Conservation (phyloP, 2,329 filamentous ascomycete species). For the Ceratocystis eucalypticola region DNA sequence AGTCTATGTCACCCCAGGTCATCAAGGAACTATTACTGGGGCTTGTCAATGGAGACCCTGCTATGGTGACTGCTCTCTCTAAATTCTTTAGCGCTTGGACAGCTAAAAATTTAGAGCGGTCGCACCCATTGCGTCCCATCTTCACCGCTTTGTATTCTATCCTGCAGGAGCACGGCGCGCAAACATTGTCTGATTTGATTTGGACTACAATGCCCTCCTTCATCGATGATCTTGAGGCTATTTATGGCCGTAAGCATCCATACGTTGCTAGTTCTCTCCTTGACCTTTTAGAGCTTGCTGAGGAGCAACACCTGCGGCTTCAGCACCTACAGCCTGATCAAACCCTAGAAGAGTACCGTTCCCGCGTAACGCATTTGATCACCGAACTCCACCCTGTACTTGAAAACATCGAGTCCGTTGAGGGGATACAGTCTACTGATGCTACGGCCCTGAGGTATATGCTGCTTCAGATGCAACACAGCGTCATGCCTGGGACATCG, state of each 20-base stretch:
- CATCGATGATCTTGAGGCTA: slow-evolving; percentile 33
- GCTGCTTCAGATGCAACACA: slow-evolving; percentile 30
- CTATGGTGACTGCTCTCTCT: slow-evolving; percentile 34
- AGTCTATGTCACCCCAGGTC: slow-evolving; percentile 32
- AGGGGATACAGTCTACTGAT: slow-evolving; percentile 27
- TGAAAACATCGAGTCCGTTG: slow-evolving; percentile 27
- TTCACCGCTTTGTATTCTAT: slow-evolving; percentile 33
- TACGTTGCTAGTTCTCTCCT: slow-evolving; percentile 29
- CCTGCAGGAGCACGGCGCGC: slow-evolving; percentile 33
- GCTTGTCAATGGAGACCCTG: slow-evolving; percentile 33
- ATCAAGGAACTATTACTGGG: slow-evolving; percentile 33
- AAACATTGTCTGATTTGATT: slow-evolving; percentile 32
- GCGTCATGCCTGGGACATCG: slow-evolving; percentile 26
- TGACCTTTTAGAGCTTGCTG: slow-evolving; percentile 15
- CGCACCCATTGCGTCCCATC: slow-evolving; percentile 32
- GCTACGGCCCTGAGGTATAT: slow-evolving; percentile 31
- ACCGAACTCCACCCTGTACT: slow-evolving; percentile 28
- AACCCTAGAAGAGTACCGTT: slow-evolving; percentile 29
- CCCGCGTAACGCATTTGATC: slow-evolving; percentile 29
- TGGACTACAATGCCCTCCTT: slow-evolving; percentile 32
- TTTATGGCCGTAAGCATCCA: slow-evolving; percentile 32
- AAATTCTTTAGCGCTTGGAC: slow-evolving; percentile 34
- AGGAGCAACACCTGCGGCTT: slow-evolving; percentile 1
- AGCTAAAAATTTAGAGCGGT: slow-evolving; percentile 31
- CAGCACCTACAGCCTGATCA: slow-evolving; percentile 13